A percentile compares a stretch with the other conserved stretches of the same genome.
Conservation (phyloP, 1,139 yeast genomes). For the Debaryomyces robertsiae region DNA sequence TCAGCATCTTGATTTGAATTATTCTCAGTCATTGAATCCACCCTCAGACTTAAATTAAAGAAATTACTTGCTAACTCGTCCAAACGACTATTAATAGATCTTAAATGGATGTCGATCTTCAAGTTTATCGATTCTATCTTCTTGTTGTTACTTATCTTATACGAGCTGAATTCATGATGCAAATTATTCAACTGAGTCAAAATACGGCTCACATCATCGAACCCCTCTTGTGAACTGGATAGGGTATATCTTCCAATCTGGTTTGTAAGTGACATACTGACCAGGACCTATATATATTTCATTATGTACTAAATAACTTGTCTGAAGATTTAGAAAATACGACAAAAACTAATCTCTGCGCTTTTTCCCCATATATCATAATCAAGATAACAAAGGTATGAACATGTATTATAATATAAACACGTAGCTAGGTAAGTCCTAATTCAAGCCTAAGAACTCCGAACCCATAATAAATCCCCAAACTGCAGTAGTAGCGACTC, state of each 20-base stretch:
- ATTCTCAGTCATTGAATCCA: not conserved
- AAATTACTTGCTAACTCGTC: conserved; percentile 17
- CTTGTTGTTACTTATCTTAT: conserved; percentile 24
- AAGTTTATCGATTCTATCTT: conserved; percentile 27
- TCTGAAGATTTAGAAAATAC: too few species aligned
- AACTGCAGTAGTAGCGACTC: conserved; percentile 55
- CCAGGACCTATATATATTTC: not conserved
- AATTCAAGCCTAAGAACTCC: conserved; percentile 4
- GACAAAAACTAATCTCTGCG: not conserved
- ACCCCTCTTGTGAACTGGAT: not conserved
- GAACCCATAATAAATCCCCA: conserved; percentile 42
- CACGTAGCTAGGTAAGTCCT: not conserved
- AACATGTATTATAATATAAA: not conserved
- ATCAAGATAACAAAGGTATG: not conserved
- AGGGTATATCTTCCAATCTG: not conserved
- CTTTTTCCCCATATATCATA: conserved; percentile 5
- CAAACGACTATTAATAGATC: conserved; percentile 27
- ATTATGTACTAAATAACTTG: not conserved
- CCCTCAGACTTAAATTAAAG: not conserved
- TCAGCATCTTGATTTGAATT: not conserved
- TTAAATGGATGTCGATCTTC: conserved; percentile 22
- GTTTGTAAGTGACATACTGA: not conserved
- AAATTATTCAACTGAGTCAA: conserved; percentile 16
- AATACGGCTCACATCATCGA: conserved; percentile 16
- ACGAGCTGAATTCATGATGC: conserved; percentile 21